phyloP scores from a whole-genome alignment of 208 protist species.

The Acanthamoeba lenticulata region DNA sequence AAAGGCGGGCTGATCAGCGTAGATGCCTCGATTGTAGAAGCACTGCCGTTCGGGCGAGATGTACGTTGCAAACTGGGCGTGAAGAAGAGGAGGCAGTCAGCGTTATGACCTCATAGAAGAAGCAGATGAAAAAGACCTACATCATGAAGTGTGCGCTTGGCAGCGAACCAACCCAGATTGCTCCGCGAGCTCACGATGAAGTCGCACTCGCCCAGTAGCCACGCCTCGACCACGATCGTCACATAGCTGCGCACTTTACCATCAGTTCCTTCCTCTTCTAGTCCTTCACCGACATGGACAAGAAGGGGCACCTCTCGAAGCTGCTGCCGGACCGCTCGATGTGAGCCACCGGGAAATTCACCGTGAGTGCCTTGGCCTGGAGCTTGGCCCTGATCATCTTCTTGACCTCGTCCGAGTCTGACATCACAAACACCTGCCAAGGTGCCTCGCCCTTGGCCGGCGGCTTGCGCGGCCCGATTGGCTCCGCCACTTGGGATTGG shows the following conservation, averaged over 20 bases:
- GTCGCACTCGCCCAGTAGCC: conserved; percentile 7
- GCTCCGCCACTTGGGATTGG: background rate
- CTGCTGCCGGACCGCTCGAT: background rate
- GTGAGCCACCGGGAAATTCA: background rate
- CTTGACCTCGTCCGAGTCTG: background rate
- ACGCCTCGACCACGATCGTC: conserved; percentile 6
- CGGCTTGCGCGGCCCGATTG: background rate
- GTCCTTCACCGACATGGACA: background rate
- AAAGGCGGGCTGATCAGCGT: background rate
- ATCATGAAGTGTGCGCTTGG: background rate
- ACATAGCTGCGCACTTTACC: background rate
- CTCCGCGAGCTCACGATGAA: background rate
- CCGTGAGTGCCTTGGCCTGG: background rate
- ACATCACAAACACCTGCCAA: conserved; percentile 10
- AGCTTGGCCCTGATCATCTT: background rate
- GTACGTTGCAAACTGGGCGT: background rate
- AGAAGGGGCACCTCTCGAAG: background rate
- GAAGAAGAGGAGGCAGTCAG: background rate
- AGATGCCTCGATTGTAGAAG: background rate
- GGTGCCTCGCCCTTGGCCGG: background rate
- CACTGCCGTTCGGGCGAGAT: background rate
- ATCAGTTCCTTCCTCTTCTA: background rate
- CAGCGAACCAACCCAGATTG: conserved; percentile 4
- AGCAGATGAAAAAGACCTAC: background rate
- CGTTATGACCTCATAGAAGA: background rate